phyloP scores from a whole-genome alignment of 768 basidiomycete genomes.

The Rhodosporidiobolus sp. region DNA sequence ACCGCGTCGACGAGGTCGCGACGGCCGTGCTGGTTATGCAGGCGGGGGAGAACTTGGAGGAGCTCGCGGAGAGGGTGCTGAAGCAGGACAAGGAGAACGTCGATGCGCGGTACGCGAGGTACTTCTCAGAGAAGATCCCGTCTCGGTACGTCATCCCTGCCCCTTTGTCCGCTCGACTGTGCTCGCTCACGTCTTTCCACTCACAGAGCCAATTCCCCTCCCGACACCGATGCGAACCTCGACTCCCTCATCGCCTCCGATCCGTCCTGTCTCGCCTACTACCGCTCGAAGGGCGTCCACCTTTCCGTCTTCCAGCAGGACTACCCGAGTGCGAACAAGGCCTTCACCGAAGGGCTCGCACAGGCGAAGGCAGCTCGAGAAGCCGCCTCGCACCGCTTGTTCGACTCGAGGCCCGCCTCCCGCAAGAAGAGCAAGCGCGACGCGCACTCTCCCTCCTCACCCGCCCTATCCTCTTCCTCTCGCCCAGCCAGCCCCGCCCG shows the following conservation, averaged over 20 bases:
- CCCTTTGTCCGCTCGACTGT: too few species aligned
- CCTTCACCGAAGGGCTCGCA: slow-evolving; percentile 75
- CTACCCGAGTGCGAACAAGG: slow-evolving; percentile 67
- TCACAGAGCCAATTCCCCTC: slow-evolving; percentile 75
- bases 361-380: slow-evolving; percentile 71
- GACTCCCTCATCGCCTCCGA: slow-evolving; percentile 71
- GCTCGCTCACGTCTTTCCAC: slow-evolving; percentile 30
- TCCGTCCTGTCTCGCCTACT: slow-evolving; percentile 78
- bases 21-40: slow-evolving; percentile 95
- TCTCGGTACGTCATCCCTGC: slow-evolving; percentile 61
- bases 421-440: slow-evolving; percentile 57
- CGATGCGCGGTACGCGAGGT: slow-evolving; percentile 84
- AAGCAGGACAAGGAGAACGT: slow-evolving; percentile 70
- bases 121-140: slow-evolving; percentile 93
- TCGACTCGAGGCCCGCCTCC: slow-evolving; percentile 37
- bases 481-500: not conserved
- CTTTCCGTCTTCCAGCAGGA: slow-evolving; percentile 78
- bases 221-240: slow-evolving; percentile 70
- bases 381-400: slow-evolving; percentile 46
- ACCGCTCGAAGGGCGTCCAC: slow-evolving; percentile 83
- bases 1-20: slow-evolving; percentile 82
- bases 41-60: slow-evolving; percentile 85
- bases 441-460: not conserved
- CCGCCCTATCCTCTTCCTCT: not conserved
- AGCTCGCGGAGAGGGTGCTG: slow-evolving; percentile 82